Percentiles rank a stretch among this genome's conserved stretches.
Evolutionary conservation across 352 stramenopile species (phyloP).

Genomic region (Globisporangium emineosum): DNA sequence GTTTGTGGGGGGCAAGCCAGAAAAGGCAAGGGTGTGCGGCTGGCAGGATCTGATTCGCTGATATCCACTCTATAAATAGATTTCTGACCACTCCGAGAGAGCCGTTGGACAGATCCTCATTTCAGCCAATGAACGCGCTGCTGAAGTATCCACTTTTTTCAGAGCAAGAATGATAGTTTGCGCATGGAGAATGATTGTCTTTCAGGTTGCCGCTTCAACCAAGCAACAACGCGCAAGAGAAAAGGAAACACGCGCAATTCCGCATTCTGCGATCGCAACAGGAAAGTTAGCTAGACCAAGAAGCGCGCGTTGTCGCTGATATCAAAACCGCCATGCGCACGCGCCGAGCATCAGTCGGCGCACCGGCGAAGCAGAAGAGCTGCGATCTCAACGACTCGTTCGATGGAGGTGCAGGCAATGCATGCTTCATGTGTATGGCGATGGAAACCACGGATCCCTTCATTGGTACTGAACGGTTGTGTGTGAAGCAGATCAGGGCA

Average conservation of each 20-base stretch:
- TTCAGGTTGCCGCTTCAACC: conserved; percentile 2
- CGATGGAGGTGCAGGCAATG: conserved; percentile 17
- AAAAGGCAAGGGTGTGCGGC: not conserved
- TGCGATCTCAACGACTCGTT: conserved; percentile 33
- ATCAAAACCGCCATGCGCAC: not conserved
- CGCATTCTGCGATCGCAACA: conserved; percentile 5
- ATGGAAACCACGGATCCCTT: not conserved
- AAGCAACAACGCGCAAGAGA: too few species aligned
- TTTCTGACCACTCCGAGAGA: conserved; percentile 15
- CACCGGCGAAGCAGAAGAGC: conserved; percentile 19
- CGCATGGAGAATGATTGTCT: not conserved
- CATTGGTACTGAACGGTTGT: not conserved
- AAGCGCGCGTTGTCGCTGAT: not conserved
- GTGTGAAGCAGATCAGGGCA: not conserved
- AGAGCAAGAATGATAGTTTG: conserved; percentile 7
- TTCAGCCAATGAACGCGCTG: conserved; percentile 5
- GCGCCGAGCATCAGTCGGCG: not conserved
- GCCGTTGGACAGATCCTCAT: conserved; percentile 10
- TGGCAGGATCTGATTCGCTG: conserved; percentile 33
- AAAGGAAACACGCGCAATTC: conserved; percentile 3
- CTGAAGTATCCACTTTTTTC: conserved; percentile 4
- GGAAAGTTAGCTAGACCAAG: not conserved
- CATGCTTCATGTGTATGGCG: not conserved
- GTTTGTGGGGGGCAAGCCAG: too few species aligned
- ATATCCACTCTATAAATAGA: conserved; percentile 31